phyloP scores from a whole-genome alignment of 2,329 filamentous ascomycete species.

The Clarireedia homoeocarpa region DNA sequence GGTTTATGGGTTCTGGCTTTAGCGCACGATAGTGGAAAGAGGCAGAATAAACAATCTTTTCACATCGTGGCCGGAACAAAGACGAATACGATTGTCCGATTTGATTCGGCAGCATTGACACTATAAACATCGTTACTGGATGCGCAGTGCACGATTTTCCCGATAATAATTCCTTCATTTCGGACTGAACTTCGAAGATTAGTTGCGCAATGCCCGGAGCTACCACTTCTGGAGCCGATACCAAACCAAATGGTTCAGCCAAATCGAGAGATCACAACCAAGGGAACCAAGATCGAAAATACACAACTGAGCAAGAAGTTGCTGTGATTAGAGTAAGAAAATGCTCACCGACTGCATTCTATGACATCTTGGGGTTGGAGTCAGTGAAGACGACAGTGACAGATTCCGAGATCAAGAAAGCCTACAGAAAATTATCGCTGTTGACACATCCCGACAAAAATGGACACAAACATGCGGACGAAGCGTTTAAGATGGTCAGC shows the following conservation, averaged over 20 bases:
- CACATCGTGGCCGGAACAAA: slow-evolving; percentile 16
- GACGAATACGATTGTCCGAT: background rate
- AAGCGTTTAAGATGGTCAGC: slow-evolving; percentile 97
- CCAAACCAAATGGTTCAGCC: slow-evolving; percentile 29
- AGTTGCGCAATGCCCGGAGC: slow-evolving; percentile 27
- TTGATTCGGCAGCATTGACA: background rate
- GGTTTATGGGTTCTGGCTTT: slow-evolving; percentile 3
- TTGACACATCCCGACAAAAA: slow-evolving; percentile 99
- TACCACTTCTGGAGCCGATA: slow-evolving; percentile 36
- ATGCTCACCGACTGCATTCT: slow-evolving; percentile 82
- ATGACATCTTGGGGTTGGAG: slow-evolving; percentile 82
- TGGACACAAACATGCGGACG: slow-evolving; percentile 87
- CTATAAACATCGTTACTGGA: background rate
- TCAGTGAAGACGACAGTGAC: slow-evolving; percentile 54
- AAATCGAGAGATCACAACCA: slow-evolving; percentile 45
- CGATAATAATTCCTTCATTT: background rate
- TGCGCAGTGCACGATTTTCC: background rate
- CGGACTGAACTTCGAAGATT: background rate
- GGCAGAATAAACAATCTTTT: background rate
- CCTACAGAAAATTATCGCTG: slow-evolving; percentile 88
- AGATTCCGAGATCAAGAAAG: slow-evolving; percentile 91
- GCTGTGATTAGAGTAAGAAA: slow-evolving; percentile 82
- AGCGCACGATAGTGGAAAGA: slow-evolving; percentile 7
- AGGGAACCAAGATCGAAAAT: slow-evolving; percentile 56
- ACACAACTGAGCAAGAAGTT: slow-evolving; percentile 82